Evolutionary conservation across 2,329 filamentous ascomycete genomes (phyloP), one percentile per base, ranked within the genome.

Genomic region (Xylaria sp.): DNA sequence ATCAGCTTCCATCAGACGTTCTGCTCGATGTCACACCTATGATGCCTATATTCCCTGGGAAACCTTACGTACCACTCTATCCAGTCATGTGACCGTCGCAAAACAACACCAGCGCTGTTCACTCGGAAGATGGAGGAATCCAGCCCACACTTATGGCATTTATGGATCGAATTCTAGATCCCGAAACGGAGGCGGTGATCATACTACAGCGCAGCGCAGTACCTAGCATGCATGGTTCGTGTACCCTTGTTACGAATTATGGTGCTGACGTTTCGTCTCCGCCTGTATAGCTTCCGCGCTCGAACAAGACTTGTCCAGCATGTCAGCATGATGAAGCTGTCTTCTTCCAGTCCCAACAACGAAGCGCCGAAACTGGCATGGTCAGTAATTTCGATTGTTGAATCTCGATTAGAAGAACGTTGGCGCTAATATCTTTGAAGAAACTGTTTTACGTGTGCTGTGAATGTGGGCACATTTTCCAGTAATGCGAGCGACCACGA

Each of bases 341-440:
- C 69, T 99, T 97, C 84, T 99, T 99, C 86, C 96, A 99, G 84
- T 98, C 94, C 71, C 96, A 99, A 81, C 94, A 98, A 85, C 92
- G 96, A 82, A 97, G 92, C 75, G 93, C 94, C 58, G 94, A 98
- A 82, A 99, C 96, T 54, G 96, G 96, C 84, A 99, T 99, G 96
- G 96, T 98, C 83, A 86, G 92, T 77, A 92, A 92, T 77, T 63
- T 55, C 15, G 3, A 28, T 44, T 58, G 51, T 28, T 37, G 34
- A 31, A 31, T 15, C 9, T 25, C 39, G 8, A 56, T 55, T 5
- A 10, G 34, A 34, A 50, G 31, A 60, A 63, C 28, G 23, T 44
- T 28, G 5, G 66, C 64, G 68, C 76, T 81, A 72, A 82, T 67
- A 5, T 13, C 44, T 46, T 23, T 9, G 44, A 72, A 96, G 93